Conservation (phyloP, 202 grass and related monocot species). For the Panicum virgatum region DNA sequence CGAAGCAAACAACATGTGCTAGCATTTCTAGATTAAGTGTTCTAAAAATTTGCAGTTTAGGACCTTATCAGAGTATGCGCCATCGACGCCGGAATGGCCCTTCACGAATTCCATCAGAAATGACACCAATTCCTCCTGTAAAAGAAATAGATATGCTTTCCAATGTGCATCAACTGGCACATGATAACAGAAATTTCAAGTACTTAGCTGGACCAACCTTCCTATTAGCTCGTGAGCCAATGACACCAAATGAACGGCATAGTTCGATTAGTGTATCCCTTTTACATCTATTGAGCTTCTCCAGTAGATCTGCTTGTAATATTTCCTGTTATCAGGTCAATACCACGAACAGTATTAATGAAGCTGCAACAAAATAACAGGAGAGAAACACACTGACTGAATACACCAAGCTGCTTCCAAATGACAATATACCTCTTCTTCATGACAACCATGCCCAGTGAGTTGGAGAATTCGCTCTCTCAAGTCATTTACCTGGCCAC, state of each 20-base stretch:
- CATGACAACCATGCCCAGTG: conserved; percentile 20
- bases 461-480: conserved; percentile 49
- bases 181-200: conserved; percentile 21
- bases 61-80: conserved; percentile 46
- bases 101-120: conserved; percentile 45
- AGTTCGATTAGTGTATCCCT: conserved; percentile 39
- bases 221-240: conserved; percentile 55
- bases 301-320: conserved; percentile 30
- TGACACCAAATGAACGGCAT: conserved; percentile 46
- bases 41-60: conserved; percentile 13
- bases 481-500: conserved; percentile 36
- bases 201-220: conserved; percentile 42
- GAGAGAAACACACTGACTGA: not conserved
- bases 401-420: not conserved
- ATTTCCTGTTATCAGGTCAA: conserved; percentile 36
- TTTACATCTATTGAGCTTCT: conserved; percentile 38
- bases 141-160: not conserved
- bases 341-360: conserved; percentile 21
- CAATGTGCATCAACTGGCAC: not conserved
- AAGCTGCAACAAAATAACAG: conserved; percentile 5
- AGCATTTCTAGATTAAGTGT: conserved; percentile 9
- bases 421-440: conserved; percentile 36
- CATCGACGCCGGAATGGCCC: conserved; percentile 21
- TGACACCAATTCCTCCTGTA: conserved; percentile 44
- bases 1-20: not conserved